Percentiles rank a stretch among this genome's conserved stretches.
These are phyloP conservation scores for Mycotypha africana DNA, from an alignment of 371 early-diverging fungal species.

Conservation along the genomic window DNA sequence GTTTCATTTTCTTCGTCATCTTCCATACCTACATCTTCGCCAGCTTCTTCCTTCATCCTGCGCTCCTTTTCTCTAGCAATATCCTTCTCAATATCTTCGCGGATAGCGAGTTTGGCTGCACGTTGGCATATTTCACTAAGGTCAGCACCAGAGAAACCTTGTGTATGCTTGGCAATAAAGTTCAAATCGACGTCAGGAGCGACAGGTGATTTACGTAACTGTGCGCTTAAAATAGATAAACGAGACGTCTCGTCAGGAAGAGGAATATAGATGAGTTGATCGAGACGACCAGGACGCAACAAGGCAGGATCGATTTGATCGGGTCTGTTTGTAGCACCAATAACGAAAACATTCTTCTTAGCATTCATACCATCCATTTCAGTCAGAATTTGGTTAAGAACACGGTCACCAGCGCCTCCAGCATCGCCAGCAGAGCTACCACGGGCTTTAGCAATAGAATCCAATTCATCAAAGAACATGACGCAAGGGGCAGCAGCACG, in stretches of 20 bases:
- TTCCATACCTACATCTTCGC: constrained; percentile 71
- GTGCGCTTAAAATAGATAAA: constrained; percentile 83
- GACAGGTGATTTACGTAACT: constrained; percentile 97
- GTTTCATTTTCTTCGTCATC: constrained; percentile 77
- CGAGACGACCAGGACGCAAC: constrained; percentile 97
- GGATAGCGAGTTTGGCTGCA: constrained; percentile 98
- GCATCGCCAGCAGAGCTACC: constrained; percentile 82
- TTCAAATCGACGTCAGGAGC: constrained; percentile 80
- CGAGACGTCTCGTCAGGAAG: constrained; percentile 96
- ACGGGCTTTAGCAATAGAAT: constrained; percentile 99
- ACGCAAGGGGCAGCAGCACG: constrained; percentile 99
- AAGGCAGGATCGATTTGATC: constrained; percentile 31
- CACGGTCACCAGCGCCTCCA: constrained; percentile 98
- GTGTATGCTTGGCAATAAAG: constrained; percentile 87
- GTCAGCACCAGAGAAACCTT: constrained; percentile 99
- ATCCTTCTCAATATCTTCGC: constrained; percentile 97
- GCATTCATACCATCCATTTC: constrained; percentile 99
- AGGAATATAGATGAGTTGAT: constrained; percentile 99
- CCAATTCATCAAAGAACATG: constrained; percentile 99
- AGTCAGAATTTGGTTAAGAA: constrained; percentile 99
- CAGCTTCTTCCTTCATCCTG: constrained; percentile 64
- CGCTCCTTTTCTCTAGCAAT: constrained; percentile 67
- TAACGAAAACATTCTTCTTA: constrained; percentile 98
- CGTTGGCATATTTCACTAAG: constrained; percentile 99
- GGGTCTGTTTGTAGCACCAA: constrained; percentile 96